Base-by-base conservation (phyloP, 2,329 filamentous ascomycete genomes). In the Ilyonectria sp. region DNA sequence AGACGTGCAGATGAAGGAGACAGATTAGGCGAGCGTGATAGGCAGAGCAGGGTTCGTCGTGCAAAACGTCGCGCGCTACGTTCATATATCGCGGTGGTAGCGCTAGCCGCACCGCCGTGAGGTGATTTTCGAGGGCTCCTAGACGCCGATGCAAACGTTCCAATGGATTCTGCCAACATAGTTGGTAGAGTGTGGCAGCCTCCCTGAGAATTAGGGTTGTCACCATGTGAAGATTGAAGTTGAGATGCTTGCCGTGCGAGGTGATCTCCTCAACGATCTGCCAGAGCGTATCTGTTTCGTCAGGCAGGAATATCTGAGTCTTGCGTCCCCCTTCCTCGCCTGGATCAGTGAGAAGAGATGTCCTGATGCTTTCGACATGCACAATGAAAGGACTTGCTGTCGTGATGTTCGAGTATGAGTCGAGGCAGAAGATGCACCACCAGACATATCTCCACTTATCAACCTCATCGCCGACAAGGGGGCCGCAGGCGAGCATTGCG, bases 141-240 rank as follows among this genome's bases (percentile, higher is more conserved):
- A 44, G 43, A 44, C 17, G 43, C 43, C 43, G 43, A 21, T 44
- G 43, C 43, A 44, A 44, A 44, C 43, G 43, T 44, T 44, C 43
- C 43, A 44, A 44, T 44, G 43, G 43, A 44, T 44, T 44, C 43
- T 44, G 43, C 43, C 43, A 44, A 44, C 43, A 44, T 44, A 44
- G 43, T 44, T 44, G 43, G 43, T 44, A 44, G 43, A 44, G 43
- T 44, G 43, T 44, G 43, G 43, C 43, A 44, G 43, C 43, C 43
- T 44, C 43, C 43, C 43, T 44, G 43, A 44, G 43, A 44, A 44
- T 44, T 44, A 44, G 43, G n/a, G 43, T 44, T 44, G 43, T 44
- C 43, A 44, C 43, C n/a, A 44, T 19, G n/a, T 44, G 43, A n/a
- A 44, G n/a, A 44, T 44, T 44, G 43, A 44, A 44, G 43, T 44